Base-by-base conservation (phyloP, 2,329 filamentous ascomycete genomes). In the Fusarium phyllophilum region DNA sequence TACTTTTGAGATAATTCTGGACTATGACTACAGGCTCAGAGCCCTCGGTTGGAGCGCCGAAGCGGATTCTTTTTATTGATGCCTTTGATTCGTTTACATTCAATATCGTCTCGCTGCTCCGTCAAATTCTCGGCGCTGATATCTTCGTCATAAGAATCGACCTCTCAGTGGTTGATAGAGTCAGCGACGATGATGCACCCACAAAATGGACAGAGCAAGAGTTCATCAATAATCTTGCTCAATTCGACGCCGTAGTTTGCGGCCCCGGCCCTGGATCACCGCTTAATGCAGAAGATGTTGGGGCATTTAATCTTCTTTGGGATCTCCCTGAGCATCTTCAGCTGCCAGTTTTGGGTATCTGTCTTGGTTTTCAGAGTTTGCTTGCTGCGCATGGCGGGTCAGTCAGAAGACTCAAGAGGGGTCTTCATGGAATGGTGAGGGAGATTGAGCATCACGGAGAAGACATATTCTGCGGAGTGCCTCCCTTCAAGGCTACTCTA, bases 61-160 rank as follows among this genome's bases (percentile, higher is more conserved):
- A 72, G 63, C 85, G 85, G 68, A 92, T 98, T 71, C 89, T 98
- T 72, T 97, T 97, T 83, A 87, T 99, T 75, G 96, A 98, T 82
- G 95, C 96, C 71, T 97, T 97, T 83, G 96, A 99, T 85, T 98
- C 95, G 46, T 99, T 98, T 83, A 94, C 95, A 62, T 95, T 97
- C 84, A 98, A 98, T 84, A 96, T 98, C 78, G 91, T 97, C 60
- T 91, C 93, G 11, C 89, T 97, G 39, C 87, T 98, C 52, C 89
- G 92, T 20, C 36, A 76, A 90, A 87, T 90, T 8, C 87, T 97
- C 14, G 84, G 87, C 67, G 92, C 89, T 26, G 86, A 91, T 22
- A 92, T 97, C 39, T 89, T 82, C 46, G 80, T 84, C 45, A 73
- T 83, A 61, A 80, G 79, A 64, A 83, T 84, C 68, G 81, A 83